Evolutionary conservation across 2,329 filamentous ascomycete species (phyloP).

Genomic region (Trichoderma afroharzianum): DNA sequence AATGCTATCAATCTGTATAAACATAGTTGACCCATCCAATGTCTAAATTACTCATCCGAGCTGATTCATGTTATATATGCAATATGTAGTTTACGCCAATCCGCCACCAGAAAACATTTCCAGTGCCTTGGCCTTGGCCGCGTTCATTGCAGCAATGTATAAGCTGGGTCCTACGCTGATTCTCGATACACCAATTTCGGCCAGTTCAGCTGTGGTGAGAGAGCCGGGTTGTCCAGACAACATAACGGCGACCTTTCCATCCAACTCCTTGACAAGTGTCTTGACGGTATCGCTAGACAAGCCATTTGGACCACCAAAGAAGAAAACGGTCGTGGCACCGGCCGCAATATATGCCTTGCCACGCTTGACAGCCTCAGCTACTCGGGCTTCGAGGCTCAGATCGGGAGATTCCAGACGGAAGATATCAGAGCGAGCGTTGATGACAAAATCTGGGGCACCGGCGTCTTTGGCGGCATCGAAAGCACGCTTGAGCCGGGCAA

Average conservation of each 20-base stretch:
- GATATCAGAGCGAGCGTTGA: conserved; percentile 58
- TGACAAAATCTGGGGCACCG: conserved; percentile 52
- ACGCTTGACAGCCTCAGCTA: conserved; percentile 49
- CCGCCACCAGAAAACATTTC: conserved; percentile 30
- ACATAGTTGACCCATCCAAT: neutral
- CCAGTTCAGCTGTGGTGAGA: conserved; percentile 43
- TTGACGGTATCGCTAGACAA: conserved; percentile 45
- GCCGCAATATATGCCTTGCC: conserved; percentile 56
- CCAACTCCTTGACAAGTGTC: conserved; percentile 45
- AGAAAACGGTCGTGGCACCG: conserved; percentile 57
- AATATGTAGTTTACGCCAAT: neutral
- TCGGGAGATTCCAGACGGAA: conserved; percentile 35
- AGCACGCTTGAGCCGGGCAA: conserved; percentile 41
- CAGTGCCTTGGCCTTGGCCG: conserved; percentile 33
- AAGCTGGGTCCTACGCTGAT: conserved; percentile 53
- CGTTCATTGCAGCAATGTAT: conserved; percentile 39
- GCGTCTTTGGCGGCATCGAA: conserved; percentile 41
- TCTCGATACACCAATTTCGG: conserved; percentile 49
- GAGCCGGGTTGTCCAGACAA: conserved; percentile 35
- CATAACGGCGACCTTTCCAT: conserved; percentile 48
- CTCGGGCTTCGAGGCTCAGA: conserved; percentile 30
- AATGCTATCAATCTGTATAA: neutral
- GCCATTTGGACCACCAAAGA: conserved; percentile 51
- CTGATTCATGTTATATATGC: neutral
- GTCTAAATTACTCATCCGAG: neutral